Evolutionary conservation across 1,284 basidiomycete genomes (phyloP), one percentile per base, ranked within the genome.

Genomic region (Hymenochaete sp.): DNA sequence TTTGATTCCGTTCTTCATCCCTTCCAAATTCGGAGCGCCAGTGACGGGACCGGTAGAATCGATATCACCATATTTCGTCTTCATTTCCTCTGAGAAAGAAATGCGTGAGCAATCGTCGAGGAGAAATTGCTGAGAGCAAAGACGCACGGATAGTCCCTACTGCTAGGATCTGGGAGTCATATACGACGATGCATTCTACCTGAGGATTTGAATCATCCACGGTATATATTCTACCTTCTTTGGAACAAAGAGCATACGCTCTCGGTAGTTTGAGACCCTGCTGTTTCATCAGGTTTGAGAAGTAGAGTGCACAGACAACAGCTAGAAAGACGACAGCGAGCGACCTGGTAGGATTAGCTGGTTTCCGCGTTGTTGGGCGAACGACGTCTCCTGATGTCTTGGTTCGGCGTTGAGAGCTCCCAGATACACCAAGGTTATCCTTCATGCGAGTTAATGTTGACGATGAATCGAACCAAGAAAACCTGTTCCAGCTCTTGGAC

Each of bases 141-240:
- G 25, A 54, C 61, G n/a, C 51, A 80, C 83, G 70, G 31, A 75
- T 60, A 35, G 65, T 63, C 0, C 84, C 87, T 3, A 70, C 63
- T 29, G 73, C 73, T n/a, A 66, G 51, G 19, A 92, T 75, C 21
- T 60, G 61, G 35, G 72, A 68, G 19, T 70, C 70, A 44, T 64
- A 62, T 4, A 92, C 71, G n/a, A 79, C 68, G 3, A 91, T 67
- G 53, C 89, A 92, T 54, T 85, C 73, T 2, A 73, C 79, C 24
- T 57, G 64, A 13, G 74, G 70, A 6, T 57, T 54, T 1, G 52
- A 43, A 13, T 64, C 54, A 47, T 77, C 70, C 1, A 79, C 76
- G 1, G 77, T 79, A 55, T 78, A 79, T 40, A 79, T 73, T 29
- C 59, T 66, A 26, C 56, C 49, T 3, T 58, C 55, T 3, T 49